These are phyloP conservation scores for Forsythia suspensa DNA, from an alignment of 257 asterid species.

Conservation along the genomic window DNA sequence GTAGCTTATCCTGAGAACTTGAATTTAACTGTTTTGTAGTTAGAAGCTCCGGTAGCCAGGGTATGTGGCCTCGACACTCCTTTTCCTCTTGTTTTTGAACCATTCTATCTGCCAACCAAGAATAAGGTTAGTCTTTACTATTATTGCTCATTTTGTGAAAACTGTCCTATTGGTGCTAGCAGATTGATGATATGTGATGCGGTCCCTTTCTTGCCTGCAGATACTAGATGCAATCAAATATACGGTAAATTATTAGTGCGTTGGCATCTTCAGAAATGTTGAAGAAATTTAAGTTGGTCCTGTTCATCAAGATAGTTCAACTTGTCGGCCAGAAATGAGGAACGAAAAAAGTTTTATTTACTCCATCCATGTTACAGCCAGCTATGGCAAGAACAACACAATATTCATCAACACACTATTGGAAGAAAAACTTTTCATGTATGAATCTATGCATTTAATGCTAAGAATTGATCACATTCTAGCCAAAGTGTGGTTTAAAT, in stretches of 20 bases:
- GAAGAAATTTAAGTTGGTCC: background rate
- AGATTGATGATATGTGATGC: background rate
- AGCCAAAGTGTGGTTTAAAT: background rate
- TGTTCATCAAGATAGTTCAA: background rate
- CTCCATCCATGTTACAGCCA: background rate
- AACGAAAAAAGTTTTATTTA: background rate
- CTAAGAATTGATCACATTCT: background rate
- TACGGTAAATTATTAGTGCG: constrained; percentile 58
- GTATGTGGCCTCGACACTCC: constrained; percentile 96
- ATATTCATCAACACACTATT: background rate
- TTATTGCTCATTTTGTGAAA: background rate
- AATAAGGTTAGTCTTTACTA: constrained; percentile 61
- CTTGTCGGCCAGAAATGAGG: background rate
- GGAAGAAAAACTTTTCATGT: background rate
- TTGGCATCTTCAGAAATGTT: constrained; percentile 6
- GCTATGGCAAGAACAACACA: background rate
- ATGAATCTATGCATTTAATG: background rate
- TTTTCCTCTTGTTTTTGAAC: constrained; percentile 92
- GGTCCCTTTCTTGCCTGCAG: constrained; percentile 40
- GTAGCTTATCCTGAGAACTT: background rate
- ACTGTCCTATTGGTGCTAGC: background rate
- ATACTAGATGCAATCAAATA: constrained; percentile 88
- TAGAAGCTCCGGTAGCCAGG: constrained; percentile 92
- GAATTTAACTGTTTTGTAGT: constrained; percentile 41
- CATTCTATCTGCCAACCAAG: constrained; percentile 87